Evolutionary conservation across 257 asterid genomes (phyloP), one percentile per base, ranked within the genome.

Genomic region (Handroanthus guayacan): DNA sequence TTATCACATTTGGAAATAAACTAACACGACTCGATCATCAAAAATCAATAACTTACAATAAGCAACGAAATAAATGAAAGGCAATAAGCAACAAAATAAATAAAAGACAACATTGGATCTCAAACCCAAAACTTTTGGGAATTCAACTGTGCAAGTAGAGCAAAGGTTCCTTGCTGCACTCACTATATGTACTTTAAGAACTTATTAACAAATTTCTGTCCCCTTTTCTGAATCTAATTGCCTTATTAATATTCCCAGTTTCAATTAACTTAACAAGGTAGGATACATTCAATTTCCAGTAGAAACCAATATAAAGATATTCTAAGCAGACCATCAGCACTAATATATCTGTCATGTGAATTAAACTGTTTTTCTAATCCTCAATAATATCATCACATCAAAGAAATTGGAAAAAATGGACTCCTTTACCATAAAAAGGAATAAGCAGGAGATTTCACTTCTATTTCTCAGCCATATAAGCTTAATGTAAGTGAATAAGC

Each of bases 401-500:
- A 52, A 52, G 9, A 5, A 6, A 6, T 25, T 10, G 3, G 3
- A 17, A 56, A 56, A 56, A 20, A 8, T 11, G 57, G 56, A 14
- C 39, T 39, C 52, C 39, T 5, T 31, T 12, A 60, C n/a, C 71
- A 48, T 48, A 13, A 62, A 16, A 12, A 37, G 7, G 5, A 37
- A 60, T 14, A 25, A 17, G 14, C 55, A 55, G 17, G 2, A 58
- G 10, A 31, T 5, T 37, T 1, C 50, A 44, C 9, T 37, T 25
- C 58, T 37, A 37, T 55, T 65, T 45, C 77, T 38, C 61, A 18
- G 72, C 17, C 34, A 34, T 36, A 68, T 37, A 47, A 69, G 45
- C 11, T 17, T 60, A 14, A 62, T 61, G 37, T 6, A 69, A 70
- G 66, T 38, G 75, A 61, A 48, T 3, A 56, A 18, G 60, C 56